phyloP scores from a whole-genome alignment of 441 rosid species.

The Adansonia rubrostipa region DNA sequence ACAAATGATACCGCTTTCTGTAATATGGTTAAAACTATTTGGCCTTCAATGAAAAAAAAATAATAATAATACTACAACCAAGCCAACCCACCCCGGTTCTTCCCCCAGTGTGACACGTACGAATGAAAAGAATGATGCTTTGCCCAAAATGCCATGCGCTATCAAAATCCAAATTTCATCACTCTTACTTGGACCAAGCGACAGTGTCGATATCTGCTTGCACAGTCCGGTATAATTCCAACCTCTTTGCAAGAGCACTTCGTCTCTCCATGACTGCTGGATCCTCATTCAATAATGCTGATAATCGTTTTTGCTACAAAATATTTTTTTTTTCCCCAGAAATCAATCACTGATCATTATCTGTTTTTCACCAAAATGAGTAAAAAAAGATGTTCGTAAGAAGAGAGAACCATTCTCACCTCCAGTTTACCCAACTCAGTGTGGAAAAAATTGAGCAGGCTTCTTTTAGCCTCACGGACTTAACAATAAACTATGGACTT shows the following conservation, averaged over 20 bases:
- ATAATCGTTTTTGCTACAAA: conserved; percentile 78
- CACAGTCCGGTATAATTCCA: conserved; percentile 85
- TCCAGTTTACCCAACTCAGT: conserved; percentile 91
- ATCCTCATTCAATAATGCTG: conserved; percentile 85
- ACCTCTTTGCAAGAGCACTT: conserved; percentile 70
- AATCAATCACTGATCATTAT: conserved; percentile 3
- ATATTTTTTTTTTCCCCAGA: neutral
- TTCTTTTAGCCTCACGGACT: conserved; percentile 92
- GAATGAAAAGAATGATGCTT: conserved; percentile 37
- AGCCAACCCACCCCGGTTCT: neutral
- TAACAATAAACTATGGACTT: conserved; percentile 92
- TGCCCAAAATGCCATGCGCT: conserved; percentile 14
- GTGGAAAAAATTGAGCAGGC: conserved; percentile 88
- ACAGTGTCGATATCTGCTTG: conserved; percentile 87
- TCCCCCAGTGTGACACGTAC: neutral
- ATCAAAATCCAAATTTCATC: neutral
- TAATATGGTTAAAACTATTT: neutral
- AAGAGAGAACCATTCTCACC: conserved; percentile 42
- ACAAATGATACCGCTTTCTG: neutral
- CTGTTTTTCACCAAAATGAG: neutral
- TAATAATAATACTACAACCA: neutral
- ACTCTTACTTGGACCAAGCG: conserved; percentile 90
- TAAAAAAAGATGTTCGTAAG: neutral
- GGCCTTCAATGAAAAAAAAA: neutral
- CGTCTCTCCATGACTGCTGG: conserved; percentile 97